Conservation (phyloP, 2,329 filamentous ascomycete species). For the Neocatenulostroma microsporum region DNA sequence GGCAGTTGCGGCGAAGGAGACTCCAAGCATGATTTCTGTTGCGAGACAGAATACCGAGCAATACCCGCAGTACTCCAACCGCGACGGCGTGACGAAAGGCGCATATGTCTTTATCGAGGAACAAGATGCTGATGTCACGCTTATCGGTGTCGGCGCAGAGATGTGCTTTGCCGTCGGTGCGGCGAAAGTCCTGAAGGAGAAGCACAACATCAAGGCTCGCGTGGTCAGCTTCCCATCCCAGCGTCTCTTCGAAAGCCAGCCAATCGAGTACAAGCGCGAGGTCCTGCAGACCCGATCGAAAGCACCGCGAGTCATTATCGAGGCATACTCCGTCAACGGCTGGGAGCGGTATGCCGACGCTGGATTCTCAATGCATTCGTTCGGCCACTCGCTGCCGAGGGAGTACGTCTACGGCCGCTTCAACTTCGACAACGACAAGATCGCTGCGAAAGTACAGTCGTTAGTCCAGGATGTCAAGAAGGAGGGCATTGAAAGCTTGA, state of each 20-base stretch:
- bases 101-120: constrained; percentile 37
- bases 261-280: constrained; percentile 38
- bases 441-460: constrained; percentile 35
- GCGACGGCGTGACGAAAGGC: constrained; percentile 33
- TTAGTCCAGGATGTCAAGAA: constrained; percentile 32
- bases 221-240: constrained; percentile 47
- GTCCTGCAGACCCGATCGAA: constrained; percentile 31
- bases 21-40: constrained; percentile 38
- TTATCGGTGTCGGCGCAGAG: constrained; percentile 47
- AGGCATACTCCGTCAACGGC: constrained; percentile 51
- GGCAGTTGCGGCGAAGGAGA: constrained; percentile 33
- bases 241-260: constrained; percentile 43
- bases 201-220: constrained; percentile 37
- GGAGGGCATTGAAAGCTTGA: constrained; percentile 27
- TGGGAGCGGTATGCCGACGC: constrained; percentile 57
- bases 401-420: constrained; percentile 50
- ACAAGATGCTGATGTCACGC: constrained; percentile 35
- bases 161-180: constrained; percentile 41
- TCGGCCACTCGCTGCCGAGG: constrained; percentile 50
- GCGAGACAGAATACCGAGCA: constrained; percentile 38
- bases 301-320: constrained; percentile 46
- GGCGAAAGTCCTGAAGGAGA: constrained; percentile 25
- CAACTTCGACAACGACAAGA: constrained; percentile 43
- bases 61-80: constrained; percentile 29
- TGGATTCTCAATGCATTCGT: constrained; percentile 46